Conservation (phyloP, 352 stramenopile species). For the Elongisporangium undulatum region DNA sequence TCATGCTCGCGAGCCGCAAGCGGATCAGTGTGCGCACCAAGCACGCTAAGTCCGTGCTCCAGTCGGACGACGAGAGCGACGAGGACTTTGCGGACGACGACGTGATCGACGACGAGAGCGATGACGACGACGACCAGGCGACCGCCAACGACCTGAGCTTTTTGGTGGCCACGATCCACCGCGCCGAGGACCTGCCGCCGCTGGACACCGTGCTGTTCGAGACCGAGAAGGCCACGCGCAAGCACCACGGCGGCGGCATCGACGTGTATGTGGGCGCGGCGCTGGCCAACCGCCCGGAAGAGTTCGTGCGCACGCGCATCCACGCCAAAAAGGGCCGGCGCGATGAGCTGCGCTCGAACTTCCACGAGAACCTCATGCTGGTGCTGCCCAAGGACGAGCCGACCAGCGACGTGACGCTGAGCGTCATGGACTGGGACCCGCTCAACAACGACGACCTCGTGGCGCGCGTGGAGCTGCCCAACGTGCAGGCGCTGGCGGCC, state of each 20-base stretch:
- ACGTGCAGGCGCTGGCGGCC: constrained; percentile 28
- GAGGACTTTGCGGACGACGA: constrained; percentile 34
- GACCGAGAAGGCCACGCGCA: constrained; percentile 26
- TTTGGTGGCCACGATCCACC: constrained; percentile 52
- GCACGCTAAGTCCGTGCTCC: constrained; percentile 34
- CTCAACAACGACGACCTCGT: constrained; percentile 66
- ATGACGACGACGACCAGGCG: constrained; percentile 22
- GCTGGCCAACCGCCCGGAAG: constrained; percentile 20
- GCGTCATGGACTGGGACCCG: constrained; percentile 68
- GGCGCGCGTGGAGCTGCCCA: constrained; percentile 35
- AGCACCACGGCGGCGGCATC: constrained; percentile 48
- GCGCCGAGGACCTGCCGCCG: constrained; percentile 53
- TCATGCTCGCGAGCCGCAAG: constrained; percentile 35
- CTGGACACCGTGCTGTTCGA: constrained; percentile 58
- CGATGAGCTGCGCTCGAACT: constrained; percentile 50
- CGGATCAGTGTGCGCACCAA: constrained; percentile 9
- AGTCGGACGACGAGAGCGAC: constrained; percentile 43
- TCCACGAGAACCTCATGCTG: constrained; percentile 68
- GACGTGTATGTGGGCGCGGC: constrained; percentile 58
- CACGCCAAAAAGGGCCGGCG: constrained; percentile 56
- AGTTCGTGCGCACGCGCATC: constrained; percentile 61
- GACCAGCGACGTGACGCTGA: constrained; percentile 25
- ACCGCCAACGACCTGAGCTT: constrained; percentile 41
- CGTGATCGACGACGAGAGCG: constrained; percentile 30
- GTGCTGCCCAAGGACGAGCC: constrained; percentile 20